Evolutionary conservation across 257 asterid species (phyloP), one percentile per base, ranked within the genome.

Genomic region (Gardenia jasminoides): DNA sequence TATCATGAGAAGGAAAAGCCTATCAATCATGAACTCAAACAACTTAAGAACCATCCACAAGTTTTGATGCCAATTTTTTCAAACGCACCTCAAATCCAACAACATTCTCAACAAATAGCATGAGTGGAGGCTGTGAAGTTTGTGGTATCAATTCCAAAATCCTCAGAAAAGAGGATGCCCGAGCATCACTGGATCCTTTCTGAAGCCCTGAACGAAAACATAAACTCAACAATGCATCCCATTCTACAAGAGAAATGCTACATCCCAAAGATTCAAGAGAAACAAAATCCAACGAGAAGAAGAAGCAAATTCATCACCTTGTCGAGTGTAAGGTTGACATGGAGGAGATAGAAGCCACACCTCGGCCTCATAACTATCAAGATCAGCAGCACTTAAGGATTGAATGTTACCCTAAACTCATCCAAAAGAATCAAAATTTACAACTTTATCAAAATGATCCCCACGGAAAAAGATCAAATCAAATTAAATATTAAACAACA

Each of bases 271-370:
- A 24, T 12, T 8, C n/a, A 46, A 65, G 31, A n/a, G 28, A 69
- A 46, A 44, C 47, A 17, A 28, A 43, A 68, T 71, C 65, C 70
- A n/a, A 76, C 30, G 5, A 72, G 6, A 20, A 33, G 46, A 30
- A 84, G 26, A 76, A 36, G 62, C 41, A 46, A 75, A 68, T 50
- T 33, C 47, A 61, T 83, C 84, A 95, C 99, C 99, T 91, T 93
- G 99, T 69, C 98, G 88, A 43, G 99, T 93, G 84, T 93, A 95
- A 30, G 99, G 99, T 79, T 93, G 99, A 87, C 99, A 95, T 82
- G 99, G 98, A 65, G 99, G 99, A 83, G 99, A 93, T 72, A 95
- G 80, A 46, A 95, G 88, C 99, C 99, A 95, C 24, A 82, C 94
- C 81, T 91, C 94, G 44, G 97, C 97, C 83, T 84, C 79, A 64